Evolutionary conservation across 2,329 filamentous ascomycete genomes (phyloP).

Genomic region (Colletotrichum spaethianum): DNA sequence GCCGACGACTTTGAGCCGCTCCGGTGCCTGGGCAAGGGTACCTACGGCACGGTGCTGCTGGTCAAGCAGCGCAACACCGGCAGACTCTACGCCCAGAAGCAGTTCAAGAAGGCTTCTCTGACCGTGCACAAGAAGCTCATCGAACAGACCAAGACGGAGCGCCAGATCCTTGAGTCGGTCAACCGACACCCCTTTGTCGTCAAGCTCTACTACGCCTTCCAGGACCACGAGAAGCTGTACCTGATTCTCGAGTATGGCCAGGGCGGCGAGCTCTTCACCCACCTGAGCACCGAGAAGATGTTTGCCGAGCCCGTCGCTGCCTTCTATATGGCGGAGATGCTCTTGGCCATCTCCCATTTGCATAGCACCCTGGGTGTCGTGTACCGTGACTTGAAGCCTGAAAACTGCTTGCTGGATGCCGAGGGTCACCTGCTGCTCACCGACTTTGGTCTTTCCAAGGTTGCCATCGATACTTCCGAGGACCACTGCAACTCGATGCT

Average conservation of each 20-base stretch:
- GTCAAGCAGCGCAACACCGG: constrained; percentile 92
- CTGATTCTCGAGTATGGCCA: constrained; percentile 98
- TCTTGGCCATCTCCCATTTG: constrained; percentile 92
- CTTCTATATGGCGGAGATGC: constrained; percentile 99
- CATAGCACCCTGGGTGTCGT: constrained; percentile 94
- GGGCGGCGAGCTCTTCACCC: constrained; percentile 97
- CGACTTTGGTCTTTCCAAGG: constrained; percentile 97
- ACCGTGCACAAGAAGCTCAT: constrained; percentile 96
- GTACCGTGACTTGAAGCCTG: constrained; percentile 97
- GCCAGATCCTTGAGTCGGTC: constrained; percentile 93
- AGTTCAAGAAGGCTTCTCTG: constrained; percentile 96
- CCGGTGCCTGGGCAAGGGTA: constrained; percentile 94
- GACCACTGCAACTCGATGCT: constrained; percentile 87
- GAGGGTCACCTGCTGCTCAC: constrained; percentile 95
- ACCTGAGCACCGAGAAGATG: constrained; percentile 94
- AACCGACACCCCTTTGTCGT: constrained; percentile 98
- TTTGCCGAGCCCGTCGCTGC: constrained; percentile 90
- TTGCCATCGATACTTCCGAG: constrained; percentile 77
- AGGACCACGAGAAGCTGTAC: constrained; percentile 97
- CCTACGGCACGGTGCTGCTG: constrained; percentile 93
- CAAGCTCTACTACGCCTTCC: constrained; percentile 98
- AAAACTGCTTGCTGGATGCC: constrained; percentile 94
- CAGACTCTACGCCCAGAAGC: constrained; percentile 95
- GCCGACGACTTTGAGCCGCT: constrained; percentile 91
- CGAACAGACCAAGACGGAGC: constrained; percentile 97